Evolutionary conservation across 768 basidiomycete genomes (phyloP).

Genomic region (Mycena amicta): DNA sequence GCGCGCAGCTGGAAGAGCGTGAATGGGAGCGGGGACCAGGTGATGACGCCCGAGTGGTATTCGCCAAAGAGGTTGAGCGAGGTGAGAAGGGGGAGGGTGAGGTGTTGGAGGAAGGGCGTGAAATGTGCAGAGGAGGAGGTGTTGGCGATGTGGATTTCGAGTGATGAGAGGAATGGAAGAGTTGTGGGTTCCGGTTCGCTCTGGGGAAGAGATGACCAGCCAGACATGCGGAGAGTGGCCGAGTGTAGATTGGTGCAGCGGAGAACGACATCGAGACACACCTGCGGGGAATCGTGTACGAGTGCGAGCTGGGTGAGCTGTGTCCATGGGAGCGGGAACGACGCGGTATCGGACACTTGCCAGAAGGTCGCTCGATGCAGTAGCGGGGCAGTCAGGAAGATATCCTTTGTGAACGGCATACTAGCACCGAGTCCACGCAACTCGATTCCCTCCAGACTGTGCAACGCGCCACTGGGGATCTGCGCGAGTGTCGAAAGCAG

Average conservation of each 20-base stretch:
- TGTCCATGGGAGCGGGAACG: slow-evolving; percentile 11
- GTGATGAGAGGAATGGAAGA: neutral
- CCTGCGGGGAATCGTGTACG: slow-evolving; percentile 13
- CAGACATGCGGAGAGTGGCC: slow-evolving; percentile 11
- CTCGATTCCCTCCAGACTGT: slow-evolving; percentile 10
- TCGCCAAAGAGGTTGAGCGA: slow-evolving; percentile 12
- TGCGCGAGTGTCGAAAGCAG: slow-evolving; percentile 8
- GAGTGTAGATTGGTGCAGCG: slow-evolving; percentile 10
- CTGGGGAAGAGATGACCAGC: slow-evolving; percentile 4
- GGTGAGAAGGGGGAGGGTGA: slow-evolving; percentile 11
- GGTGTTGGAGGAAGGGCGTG: slow-evolving; percentile 13
- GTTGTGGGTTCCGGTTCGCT: slow-evolving; percentile 2
- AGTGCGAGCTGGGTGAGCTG: slow-evolving; percentile 10
- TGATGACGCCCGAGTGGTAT: slow-evolving; percentile 17
- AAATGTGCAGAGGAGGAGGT: slow-evolving; percentile 14
- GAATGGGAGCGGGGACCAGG: slow-evolving; percentile 10
- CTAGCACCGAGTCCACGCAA: slow-evolving; percentile 3
- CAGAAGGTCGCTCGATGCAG: slow-evolving; percentile 10
- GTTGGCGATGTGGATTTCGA: slow-evolving; percentile 15
- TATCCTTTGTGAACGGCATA: neutral
- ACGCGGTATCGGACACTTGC: slow-evolving; percentile 5
- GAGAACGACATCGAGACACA: slow-evolving; percentile 11
- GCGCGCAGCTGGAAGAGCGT: slow-evolving; percentile 13
- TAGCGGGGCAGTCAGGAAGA: slow-evolving; percentile 3
- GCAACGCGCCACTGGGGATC: slow-evolving; percentile 2